Percentiles rank a stretch among this genome's conserved stretches.
phyloP scores from a whole-genome alignment of 345 rosid genomes.

The Bruguiera gymnorhiza region DNA sequence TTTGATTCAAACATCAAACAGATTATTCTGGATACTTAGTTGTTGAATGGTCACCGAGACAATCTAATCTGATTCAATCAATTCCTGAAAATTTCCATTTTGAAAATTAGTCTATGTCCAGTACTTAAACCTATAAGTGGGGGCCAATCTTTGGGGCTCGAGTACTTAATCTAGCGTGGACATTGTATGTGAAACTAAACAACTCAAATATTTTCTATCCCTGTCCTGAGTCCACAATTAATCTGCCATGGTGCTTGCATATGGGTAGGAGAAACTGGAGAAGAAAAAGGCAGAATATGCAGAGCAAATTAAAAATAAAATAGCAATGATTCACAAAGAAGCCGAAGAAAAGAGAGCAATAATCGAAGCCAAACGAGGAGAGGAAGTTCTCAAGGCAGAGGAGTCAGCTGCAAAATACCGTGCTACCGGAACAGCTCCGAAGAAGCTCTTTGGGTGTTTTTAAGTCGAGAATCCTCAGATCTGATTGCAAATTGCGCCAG shows the following conservation, averaged over 20 bases:
- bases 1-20: background rate
- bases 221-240: background rate
- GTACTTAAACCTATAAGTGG: no score
- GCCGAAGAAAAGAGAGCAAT: slow-evolving; percentile 83
- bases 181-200: no score
- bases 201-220: no score
- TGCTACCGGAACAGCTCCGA: slow-evolving; percentile 70
- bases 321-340: slow-evolving; percentile 65
- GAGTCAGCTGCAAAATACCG: slow-evolving; percentile 81
- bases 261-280: slow-evolving; percentile 61
- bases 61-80: no score
- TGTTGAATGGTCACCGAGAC: no score
- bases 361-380: slow-evolving; percentile 70
- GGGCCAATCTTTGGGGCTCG: no score
- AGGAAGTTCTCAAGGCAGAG: slow-evolving; percentile 85
- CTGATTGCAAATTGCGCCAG: slow-evolving; percentile 3
- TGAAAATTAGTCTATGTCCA: no score
- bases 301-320: slow-evolving; percentile 83
- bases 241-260: background rate
- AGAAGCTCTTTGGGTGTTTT: slow-evolving; percentile 55
- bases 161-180: no score
- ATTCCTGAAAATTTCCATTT: no score
- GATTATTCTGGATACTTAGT: background rate
- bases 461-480: slow-evolving; percentile 13
- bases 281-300: slow-evolving; percentile 70